Evolutionary conservation across 306 rosid genomes (phyloP), one percentile per base, ranked within the genome.

Genomic region (Vicia faba): DNA sequence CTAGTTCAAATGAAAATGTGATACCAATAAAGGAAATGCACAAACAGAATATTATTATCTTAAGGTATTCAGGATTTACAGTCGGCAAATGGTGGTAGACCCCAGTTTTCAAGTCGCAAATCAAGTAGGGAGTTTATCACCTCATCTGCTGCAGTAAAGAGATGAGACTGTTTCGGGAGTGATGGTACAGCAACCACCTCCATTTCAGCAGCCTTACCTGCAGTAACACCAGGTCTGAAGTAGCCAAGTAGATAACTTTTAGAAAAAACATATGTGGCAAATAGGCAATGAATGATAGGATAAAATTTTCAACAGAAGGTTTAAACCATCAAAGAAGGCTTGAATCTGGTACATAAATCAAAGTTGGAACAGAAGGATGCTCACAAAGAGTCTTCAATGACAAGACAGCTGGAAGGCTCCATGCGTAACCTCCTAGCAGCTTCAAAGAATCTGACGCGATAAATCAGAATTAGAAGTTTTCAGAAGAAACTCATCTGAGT

Each of bases 181-280:
- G 97, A 93, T 44, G 98, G 97, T 61, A 93, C 98, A 75, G 82
- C 98, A 77, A 93, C 82, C 58, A 93, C 98, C 79, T 77, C 77
- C 98, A 93, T 93, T 74, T 82, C 96, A 71, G 97, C 96, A 74
- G 89, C 73, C 80, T 88, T 89, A 66, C 91, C 96, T 45, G 95
- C 97, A 20, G 87, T 77, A 70, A 93, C 88, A 70, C 98, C 98
- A 20, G 95, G 91, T 76, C 98, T 93, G 89, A 40, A 50, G 74
- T 75, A 66, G 75, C 74, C 79, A 80, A 56, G 63, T n/a, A 71
- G 59, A 54, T 38, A 15, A 26, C 31, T 58, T 67, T 74, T 61
- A 75, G 74, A 70, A 64, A 48, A 8, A 44, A 46, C 8, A 46
- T 46, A 72, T 16, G 16, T 7, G 66, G 25, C 19, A 40, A 70